Evolutionary conservation across 148 eudicot genomes (phyloP).

Genomic region (Silene uniflora): DNA sequence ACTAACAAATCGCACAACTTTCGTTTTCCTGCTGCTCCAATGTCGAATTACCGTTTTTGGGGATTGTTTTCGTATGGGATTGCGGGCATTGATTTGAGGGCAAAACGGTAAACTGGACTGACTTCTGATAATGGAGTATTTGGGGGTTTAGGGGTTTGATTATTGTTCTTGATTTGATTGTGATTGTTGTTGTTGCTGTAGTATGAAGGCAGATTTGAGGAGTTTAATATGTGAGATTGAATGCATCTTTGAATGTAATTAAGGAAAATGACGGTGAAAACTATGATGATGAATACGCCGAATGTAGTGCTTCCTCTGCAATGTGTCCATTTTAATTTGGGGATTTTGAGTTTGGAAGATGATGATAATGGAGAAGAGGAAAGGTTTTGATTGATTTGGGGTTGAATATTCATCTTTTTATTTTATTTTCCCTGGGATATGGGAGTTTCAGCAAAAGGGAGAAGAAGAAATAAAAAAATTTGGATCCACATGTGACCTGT

Average conservation of each 20-base stretch:
- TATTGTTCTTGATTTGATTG: neutral
- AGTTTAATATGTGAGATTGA: neutral
- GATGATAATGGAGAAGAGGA: neutral
- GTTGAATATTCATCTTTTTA: too few species aligned
- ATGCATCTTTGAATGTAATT: too few species aligned
- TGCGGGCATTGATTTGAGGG: too few species aligned
- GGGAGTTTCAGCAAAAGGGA: too few species aligned
- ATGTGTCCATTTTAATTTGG: neutral
- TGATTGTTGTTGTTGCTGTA: neutral
- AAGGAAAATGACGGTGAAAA: constrained; percentile 4
- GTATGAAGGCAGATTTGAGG: neutral
- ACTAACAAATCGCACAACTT: constrained; percentile 29
- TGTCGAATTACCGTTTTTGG: neutral
- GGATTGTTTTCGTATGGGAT: neutral
- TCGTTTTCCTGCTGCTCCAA: neutral
- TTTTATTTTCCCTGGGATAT: too few species aligned
- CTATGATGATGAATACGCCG: neutral
- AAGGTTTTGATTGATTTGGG: too few species aligned
- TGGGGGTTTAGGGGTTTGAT: neutral
- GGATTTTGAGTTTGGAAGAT: neutral
- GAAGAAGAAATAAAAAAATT: too few species aligned
- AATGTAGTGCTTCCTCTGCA: constrained; percentile 11
- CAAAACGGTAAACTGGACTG: neutral
- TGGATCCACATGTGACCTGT: too few species aligned
- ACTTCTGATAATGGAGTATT: neutral